Percentiles rank a stretch among this genome's conserved stretches.
These are phyloP conservation scores for Aegilops umbellulata DNA, from an alignment of 176 grass and related monocot species.

Conservation along the genomic window DNA sequence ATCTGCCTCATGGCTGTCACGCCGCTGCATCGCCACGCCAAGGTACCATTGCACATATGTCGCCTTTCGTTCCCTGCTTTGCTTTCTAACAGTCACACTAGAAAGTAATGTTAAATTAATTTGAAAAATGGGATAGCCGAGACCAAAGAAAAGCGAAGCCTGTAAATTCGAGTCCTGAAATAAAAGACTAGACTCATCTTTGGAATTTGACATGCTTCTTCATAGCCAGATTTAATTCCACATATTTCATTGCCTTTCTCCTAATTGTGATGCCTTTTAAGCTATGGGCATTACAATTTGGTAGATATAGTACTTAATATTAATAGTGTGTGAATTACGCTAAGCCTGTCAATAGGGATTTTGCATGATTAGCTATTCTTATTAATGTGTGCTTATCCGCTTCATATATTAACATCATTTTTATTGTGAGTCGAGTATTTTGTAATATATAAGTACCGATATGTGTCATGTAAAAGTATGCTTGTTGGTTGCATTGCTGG, in stretches of 20 bases:
- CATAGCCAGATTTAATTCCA: background rate
- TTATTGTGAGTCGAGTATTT: background rate
- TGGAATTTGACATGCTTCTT: background rate
- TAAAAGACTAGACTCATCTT: background rate
- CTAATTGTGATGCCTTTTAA: background rate
- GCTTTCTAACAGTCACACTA: background rate
- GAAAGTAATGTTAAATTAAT: background rate
- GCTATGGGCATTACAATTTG: background rate
- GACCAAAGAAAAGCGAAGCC: background rate
- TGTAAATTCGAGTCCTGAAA: background rate
- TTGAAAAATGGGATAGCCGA: background rate
- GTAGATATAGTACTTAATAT: background rate
- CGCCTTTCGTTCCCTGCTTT: background rate
- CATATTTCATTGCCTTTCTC: background rate
- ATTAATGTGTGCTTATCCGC: background rate
- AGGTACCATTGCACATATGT: constrained; percentile 41
- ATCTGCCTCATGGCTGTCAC: constrained; percentile 96
- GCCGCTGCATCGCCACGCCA: constrained; percentile 83
- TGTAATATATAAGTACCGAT: background rate
- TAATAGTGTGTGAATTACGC: background rate
- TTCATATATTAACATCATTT: background rate
- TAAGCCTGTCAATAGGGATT: background rate
- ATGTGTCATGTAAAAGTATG: background rate
- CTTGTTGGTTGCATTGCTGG: background rate
- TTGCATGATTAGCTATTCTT: background rate